Percentiles rank a stretch among this genome's conserved stretches.
Evolutionary conservation across 306 rosid species (phyloP).

Genomic region (Prunus persica): DNA sequence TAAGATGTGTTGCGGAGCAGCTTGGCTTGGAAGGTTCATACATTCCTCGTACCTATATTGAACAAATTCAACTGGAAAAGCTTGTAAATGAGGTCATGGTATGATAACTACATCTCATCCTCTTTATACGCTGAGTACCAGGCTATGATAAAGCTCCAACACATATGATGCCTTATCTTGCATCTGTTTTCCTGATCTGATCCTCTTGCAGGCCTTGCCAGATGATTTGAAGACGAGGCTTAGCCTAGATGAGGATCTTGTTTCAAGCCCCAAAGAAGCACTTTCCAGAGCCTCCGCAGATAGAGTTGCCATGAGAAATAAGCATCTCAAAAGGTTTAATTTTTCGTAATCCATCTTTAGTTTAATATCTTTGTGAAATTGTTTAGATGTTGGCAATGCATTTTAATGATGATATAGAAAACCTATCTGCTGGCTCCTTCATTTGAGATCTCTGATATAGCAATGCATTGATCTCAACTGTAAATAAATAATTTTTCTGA

Average conservation of each 20-base stretch:
- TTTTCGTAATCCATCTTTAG: background rate
- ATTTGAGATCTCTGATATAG: background rate
- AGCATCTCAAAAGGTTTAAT: constrained; percentile 64
- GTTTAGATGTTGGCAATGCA: background rate
- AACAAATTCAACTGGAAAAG: constrained; percentile 97
- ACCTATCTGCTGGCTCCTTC: background rate
- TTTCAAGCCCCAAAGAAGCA: constrained; percentile 93
- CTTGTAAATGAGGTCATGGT: constrained; percentile 98
- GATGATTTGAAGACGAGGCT: constrained; percentile 95
- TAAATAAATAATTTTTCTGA: background rate
- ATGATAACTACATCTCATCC: constrained; percentile 28
- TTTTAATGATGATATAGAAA: background rate
- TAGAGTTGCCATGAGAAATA: constrained; percentile 73
- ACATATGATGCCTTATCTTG: constrained; percentile 8
- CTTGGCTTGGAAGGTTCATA: constrained; percentile 93
- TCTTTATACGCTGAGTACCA: background rate
- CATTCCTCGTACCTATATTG: constrained; percentile 95
- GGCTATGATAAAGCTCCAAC: background rate
- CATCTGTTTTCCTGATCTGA: constrained; percentile 23
- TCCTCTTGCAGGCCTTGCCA: constrained; percentile 82
- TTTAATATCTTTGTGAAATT: background rate
- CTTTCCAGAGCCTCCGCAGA: constrained; percentile 91
- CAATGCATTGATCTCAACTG: background rate
- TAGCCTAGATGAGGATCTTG: constrained; percentile 91
- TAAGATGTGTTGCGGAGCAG: constrained; percentile 62